Evolutionary conservation across 495 filamentous ascomycete genomes (phyloP), one percentile per base, ranked within the genome.

Genomic region (Cercophora newfieldiana): DNA sequence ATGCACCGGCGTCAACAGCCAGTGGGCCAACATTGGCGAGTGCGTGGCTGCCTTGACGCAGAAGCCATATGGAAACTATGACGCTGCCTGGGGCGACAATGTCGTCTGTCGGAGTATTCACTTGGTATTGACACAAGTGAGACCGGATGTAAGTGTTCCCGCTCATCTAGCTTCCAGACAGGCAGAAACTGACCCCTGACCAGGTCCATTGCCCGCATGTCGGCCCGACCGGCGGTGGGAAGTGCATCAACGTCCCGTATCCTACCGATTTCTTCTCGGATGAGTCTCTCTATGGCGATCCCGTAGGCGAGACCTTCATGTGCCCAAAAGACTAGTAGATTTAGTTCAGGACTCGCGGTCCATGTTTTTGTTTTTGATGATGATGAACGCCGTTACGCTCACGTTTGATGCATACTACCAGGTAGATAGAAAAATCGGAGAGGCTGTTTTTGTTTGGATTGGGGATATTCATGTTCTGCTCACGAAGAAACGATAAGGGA

Each of bases 71-170:
- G 77, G 77, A 12, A 74, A 68, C 53, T 80, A 78, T 64, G 75
- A 80, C 59, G 76, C 75, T 58, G 77, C 72, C 14, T 78, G 76
- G 75, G 76, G 77, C 28, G 77, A 80, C 65, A 78, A 77, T 61
- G 59, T 80, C 53, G 75, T 75, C 49, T 80, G 77, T 54, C 69
- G 77, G 3, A 71, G 51, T 53, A 77, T 80, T 51, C 77, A 80
- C 59, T 55, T 78, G 50, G 69, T 78, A n/a, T 62, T 80, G 19
- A 74, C 76, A 21, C 69, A 72, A 50, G 68, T 77, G 22, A 71
- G 76, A 30, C 77, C 77, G 6, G 71, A 80, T 51, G 77, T 79
- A 60, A 69, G 76, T 69, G 51, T 4, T 44, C 4, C 16, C 28
- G n/a, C 26, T 30, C 14, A 47, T 51, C 8, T 65, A 3, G 33